Percentiles rank a stretch among this genome's conserved stretches.
These are phyloP conservation scores for Hypoxylon sp. DNA, from an alignment of 2,329 filamentous ascomycete species.

Conservation along the genomic window DNA sequence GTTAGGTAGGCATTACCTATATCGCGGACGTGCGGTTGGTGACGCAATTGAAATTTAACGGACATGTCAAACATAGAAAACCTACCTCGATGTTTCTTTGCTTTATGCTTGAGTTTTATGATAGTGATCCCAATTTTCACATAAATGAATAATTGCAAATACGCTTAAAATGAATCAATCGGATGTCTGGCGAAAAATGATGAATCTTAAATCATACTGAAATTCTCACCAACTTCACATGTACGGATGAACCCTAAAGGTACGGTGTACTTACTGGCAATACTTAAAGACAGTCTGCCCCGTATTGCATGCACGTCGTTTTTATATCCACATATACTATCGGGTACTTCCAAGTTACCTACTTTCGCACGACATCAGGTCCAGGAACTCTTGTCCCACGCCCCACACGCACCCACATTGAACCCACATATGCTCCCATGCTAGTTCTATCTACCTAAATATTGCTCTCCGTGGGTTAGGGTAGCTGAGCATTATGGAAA, in stretches of 20 bases:
- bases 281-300: conserved; percentile 25
- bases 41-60: too few species aligned
- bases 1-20: too few species aligned
- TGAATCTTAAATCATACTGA: too few species aligned
- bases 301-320: conserved; percentile 38
- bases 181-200: too few species aligned
- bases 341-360: conserved; percentile 45
- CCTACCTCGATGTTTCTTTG: too few species aligned
- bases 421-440: conserved; percentile 44
- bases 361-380: conserved; percentile 45
- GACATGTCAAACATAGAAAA: too few species aligned
- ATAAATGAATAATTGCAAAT: too few species aligned
- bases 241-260: conserved; percentile 11
- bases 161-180: too few species aligned
- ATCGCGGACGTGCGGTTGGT: too few species aligned
- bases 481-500: conserved; percentile 48
- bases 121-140: too few species aligned
- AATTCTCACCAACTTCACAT: too few species aligned
- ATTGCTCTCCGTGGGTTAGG: conserved; percentile 47
- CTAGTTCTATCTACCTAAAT: conserved; percentile 45
- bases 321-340: conserved; percentile 33
- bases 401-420: conserved; percentile 32
- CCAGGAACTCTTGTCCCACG: conserved; percentile 48
- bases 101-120: too few species aligned
- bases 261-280: conserved; percentile 25